Evolutionary conservation across 345 rosid species (phyloP), one percentile per base, ranked within the genome.

Genomic region (Populus tremula): DNA sequence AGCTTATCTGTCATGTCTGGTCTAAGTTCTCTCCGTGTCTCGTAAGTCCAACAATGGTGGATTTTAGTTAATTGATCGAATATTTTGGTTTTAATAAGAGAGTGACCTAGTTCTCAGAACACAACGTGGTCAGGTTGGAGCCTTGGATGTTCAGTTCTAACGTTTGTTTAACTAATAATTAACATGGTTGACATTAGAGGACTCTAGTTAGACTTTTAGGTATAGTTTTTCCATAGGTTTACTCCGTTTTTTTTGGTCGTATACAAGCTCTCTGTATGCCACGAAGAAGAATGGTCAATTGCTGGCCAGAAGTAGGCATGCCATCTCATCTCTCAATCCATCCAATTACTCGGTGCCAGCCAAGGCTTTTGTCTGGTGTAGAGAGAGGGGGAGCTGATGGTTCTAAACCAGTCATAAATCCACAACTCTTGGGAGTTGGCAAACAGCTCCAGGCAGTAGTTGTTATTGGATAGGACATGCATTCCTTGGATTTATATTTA

Each of bases 1-100:
- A 66, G 35, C 64, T 49, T 76, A 67, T 67, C 78, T 76, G 78
- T 67, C 78, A 43, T 76, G 72, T 53, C 78, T 66, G 56, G 56
- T 31, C 53, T 10, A 2, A 8, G 25, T 1, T 16, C 17, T 29
- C 23, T 27, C 38, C 3, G 56, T 29, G 63, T 17, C 23, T 53
- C 12, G 33, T 11, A 20, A 71, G 25, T 18, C n/a, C 64, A 59
- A 10, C 64, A 31, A 50, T 25, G 62, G 74, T 12, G 74, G 56
- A 71, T 21, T 29, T 31, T 50, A 49, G 36, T 59, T 4, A 12
- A 23, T 2, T 4, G 6, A 17, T 25, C 11, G 29, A 63, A 39
- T 74, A 62, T 59, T 59, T 25, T 38, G 64, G 68, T 38, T 39
- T 6, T 20, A 20, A 29, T n/a, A 59, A 25, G 54, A 61, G 56